phyloP scores from a whole-genome alignment of 495 filamentous ascomycete species.

The Penicillium simplicissimum region DNA sequence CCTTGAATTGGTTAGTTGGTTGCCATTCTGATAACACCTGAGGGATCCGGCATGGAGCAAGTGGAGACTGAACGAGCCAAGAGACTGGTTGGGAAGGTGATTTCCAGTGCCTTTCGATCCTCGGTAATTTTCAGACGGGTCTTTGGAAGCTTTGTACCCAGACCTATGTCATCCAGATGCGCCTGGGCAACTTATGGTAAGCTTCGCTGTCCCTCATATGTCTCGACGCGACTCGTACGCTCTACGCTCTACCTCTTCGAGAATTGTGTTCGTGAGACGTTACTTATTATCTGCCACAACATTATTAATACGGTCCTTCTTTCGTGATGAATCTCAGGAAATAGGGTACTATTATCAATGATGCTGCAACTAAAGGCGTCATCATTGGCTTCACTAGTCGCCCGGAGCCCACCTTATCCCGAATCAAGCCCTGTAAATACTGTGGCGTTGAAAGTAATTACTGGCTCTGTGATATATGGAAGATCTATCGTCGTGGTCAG shows the following conservation, averaged over 20 bases:
- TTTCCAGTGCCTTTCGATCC: slow-evolving; percentile 45
- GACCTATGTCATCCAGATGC: slow-evolving; percentile 60
- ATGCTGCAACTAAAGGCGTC: slow-evolving; percentile 62
- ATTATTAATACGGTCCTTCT: slow-evolving; percentile 59
- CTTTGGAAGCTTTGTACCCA: slow-evolving; percentile 17
- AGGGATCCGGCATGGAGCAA: slow-evolving; percentile 55
- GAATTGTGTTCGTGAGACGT: not conserved
- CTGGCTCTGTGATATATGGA: not conserved
- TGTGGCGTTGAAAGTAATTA: slow-evolving; percentile 43
- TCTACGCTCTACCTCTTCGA: slow-evolving; percentile 12
- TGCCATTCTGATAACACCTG: slow-evolving; percentile 54
- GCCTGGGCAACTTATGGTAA: slow-evolving; percentile 47
- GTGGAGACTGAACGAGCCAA: slow-evolving; percentile 54
- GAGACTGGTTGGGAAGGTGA: slow-evolving; percentile 49
- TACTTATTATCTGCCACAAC: slow-evolving; percentile 26
- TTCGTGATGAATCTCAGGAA: slow-evolving; percentile 57
- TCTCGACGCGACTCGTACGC: slow-evolving; percentile 47
- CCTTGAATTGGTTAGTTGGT: slow-evolving; percentile 55
- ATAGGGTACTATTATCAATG: slow-evolving; percentile 56
- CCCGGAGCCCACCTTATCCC: slow-evolving; percentile 55
- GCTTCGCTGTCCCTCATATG: slow-evolving; percentile 60
- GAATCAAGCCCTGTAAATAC: slow-evolving; percentile 56
- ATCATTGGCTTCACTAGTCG: slow-evolving; percentile 60
- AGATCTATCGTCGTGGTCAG: not conserved
- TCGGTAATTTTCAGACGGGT: slow-evolving; percentile 34